A percentile compares a stretch with the other conserved stretches of the same genome.
Conservation (phyloP, 1,139 yeast species). For the Hyphopichia buzzinii region DNA sequence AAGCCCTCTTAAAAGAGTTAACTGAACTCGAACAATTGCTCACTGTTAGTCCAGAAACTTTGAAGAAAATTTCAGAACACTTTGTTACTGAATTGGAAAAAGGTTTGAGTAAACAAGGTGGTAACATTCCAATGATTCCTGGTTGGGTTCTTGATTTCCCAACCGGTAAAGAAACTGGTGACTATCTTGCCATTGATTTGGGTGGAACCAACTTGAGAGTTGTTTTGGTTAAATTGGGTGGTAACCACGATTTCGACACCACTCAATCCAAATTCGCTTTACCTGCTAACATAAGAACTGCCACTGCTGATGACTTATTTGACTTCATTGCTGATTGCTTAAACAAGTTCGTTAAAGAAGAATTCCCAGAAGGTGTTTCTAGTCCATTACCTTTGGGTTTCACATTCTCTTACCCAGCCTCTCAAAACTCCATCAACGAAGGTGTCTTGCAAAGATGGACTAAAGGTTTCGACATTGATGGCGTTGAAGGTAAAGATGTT, state of each 20-base stretch:
- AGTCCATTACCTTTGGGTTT: conserved; percentile 76
- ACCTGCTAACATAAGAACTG: conserved; percentile 75
- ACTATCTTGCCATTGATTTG: conserved; percentile 87
- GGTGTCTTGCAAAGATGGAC: conserved; percentile 97
- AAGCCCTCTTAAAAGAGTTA: conserved; percentile 58
- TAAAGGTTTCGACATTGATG: conserved; percentile 92
- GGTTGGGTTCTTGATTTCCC: conserved; percentile 96
- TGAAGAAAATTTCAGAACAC: conserved; percentile 67
- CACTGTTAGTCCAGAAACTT: conserved; percentile 57
- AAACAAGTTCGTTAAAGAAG: conserved; percentile 57
- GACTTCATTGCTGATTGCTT: conserved; percentile 83
- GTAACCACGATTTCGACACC: conserved; percentile 75
- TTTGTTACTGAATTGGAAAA: conserved; percentile 65
- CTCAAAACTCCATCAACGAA: conserved; percentile 77
- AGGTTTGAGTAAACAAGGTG: conserved; percentile 73
- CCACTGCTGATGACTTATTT: conserved; percentile 75
- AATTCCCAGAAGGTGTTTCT: conserved; percentile 59
- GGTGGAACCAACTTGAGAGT: conserved; percentile 96
- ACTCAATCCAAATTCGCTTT: conserved; percentile 78
- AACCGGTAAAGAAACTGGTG: conserved; percentile 86
- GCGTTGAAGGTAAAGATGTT: conserved; percentile 93
- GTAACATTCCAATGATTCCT: conserved; percentile 93
- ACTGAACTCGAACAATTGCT: conserved; percentile 60
- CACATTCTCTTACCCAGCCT: conserved; percentile 92
- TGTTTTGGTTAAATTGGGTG: conserved; percentile 77